Base-by-base conservation (phyloP, 1,284 basidiomycete species). In the Irpex sp. region DNA sequence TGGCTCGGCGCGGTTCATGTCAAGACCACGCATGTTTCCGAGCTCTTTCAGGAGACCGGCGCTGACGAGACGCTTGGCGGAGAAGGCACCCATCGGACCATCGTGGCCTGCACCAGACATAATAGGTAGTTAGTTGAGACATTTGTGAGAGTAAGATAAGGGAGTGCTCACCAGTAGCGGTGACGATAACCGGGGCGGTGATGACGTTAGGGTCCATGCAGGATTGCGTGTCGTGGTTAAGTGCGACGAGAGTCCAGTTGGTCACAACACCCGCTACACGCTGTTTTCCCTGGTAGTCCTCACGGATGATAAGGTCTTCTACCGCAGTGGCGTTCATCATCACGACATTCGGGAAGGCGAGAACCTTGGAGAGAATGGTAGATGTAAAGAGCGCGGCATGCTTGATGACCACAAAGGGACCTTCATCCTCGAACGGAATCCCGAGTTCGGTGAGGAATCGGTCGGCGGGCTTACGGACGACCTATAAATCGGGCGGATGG, bases 191-290 rank as follows among this genome's bases (percentile, higher is more conserved):
- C 0, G 91, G 91, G 1, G 89, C 88, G 36, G 89, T 92, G 75
- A 93, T 89, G 44, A 90, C 92, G 76, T 91, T 89, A 37, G 92
- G 92, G 75, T 94, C 92, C 92, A 94, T 94, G 82, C 91, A 94
- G 34, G 84, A 87, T 76, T 93, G 89, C 64, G 87, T 89, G 71
- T 90, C 89, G 74, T 93, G 91, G 76, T 92, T 92, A 64, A 93
- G 83, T 13, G 89, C 85, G 62, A 93, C 91, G 60, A 93, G 83
- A 31, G 90, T 93, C 89, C 89, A 94, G 82, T 94, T 94, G 61
- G 89, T 91, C 4, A 94, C 92, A 34, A 94, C 91, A 47, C 92
- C 93, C n/a, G 89, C 84, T 57, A 94, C 85, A 59, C 92, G 86
- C 72, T 91, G 87, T 60, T 77, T 74, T 19, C 82, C 83, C 64